These are phyloP conservation scores for Lentinula sp. DNA, from an alignment of 768 basidiomycete genomes.

Conservation along the genomic window DNA sequence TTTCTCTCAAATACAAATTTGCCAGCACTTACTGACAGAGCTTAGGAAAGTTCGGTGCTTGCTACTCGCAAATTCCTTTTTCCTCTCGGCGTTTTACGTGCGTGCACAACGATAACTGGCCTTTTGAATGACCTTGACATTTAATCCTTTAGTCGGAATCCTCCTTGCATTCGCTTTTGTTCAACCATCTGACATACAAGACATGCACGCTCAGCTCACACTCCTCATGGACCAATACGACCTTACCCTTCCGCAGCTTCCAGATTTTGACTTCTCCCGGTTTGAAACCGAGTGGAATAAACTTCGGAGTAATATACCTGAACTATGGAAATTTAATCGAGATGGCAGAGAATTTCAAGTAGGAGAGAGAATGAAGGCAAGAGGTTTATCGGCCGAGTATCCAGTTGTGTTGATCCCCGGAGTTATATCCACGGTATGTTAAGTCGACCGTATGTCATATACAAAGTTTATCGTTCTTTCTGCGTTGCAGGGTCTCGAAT, in stretches of 20 bases:
- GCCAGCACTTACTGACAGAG: background rate
- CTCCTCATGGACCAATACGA: slow-evolving; percentile 69
- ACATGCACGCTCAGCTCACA: slow-evolving; percentile 61
- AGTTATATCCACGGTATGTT: slow-evolving; percentile 75
- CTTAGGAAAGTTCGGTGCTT: background rate
- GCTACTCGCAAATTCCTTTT: slow-evolving; percentile 54
- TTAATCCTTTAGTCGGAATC: slow-evolving; percentile 46
- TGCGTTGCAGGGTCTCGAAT: slow-evolving; percentile 64
- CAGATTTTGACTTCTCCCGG: slow-evolving; percentile 59
- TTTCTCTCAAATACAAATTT: background rate
- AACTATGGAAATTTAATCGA: slow-evolving; percentile 75
- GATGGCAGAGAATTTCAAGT: slow-evolving; percentile 79
- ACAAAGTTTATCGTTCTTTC: background rate
- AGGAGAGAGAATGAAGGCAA: slow-evolving; percentile 59
- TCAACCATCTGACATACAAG: slow-evolving; percentile 59
- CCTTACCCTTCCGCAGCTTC: slow-evolving; percentile 54
- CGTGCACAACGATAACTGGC: slow-evolving; percentile 21
- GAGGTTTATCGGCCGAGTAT: slow-evolving; percentile 62
- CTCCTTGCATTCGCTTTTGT: slow-evolving; percentile 60
- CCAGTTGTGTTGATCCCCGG: slow-evolving; percentile 88
- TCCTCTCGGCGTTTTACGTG: slow-evolving; percentile 59
- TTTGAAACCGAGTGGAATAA: slow-evolving; percentile 70
- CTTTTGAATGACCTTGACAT: slow-evolving; percentile 1
- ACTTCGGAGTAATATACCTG: slow-evolving; percentile 63
- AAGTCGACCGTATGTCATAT: background rate